These are phyloP conservation scores for Thymus quinquecostatus DNA, from an alignment of 257 asterid species.

Conservation along the genomic window DNA sequence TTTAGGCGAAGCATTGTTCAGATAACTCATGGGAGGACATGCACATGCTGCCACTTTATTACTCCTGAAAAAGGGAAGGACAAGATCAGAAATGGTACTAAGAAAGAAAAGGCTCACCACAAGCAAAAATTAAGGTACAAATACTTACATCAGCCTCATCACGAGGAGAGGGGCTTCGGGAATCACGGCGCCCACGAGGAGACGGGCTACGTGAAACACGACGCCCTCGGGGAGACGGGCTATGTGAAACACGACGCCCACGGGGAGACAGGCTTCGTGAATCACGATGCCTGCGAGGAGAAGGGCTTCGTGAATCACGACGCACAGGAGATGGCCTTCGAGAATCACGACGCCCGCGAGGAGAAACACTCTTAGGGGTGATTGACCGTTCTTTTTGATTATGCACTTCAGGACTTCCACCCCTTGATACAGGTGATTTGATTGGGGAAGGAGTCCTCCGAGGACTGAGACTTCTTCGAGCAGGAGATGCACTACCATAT, in stretches of 20 bases:
- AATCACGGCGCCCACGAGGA: slow-evolving; percentile 64
- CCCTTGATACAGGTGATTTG: slow-evolving; percentile 58
- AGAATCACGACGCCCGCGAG: slow-evolving; percentile 62
- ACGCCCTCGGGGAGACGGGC: slow-evolving; percentile 57
- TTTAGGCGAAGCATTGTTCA: slow-evolving; percentile 37
- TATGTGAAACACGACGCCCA: slow-evolving; percentile 59
- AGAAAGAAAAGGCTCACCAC: neutral
- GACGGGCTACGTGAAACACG: slow-evolving; percentile 78
- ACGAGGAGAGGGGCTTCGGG: slow-evolving; percentile 69
- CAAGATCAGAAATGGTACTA: slow-evolving; percentile 2
- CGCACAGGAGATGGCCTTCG: slow-evolving; percentile 67
- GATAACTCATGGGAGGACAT: slow-evolving; percentile 29
- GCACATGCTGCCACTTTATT: slow-evolving; percentile 30
- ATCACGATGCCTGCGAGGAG: slow-evolving; percentile 67
- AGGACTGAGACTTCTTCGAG: slow-evolving; percentile 71
- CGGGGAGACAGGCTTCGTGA: slow-evolving; percentile 71
- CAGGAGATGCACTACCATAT: slow-evolving; percentile 78
- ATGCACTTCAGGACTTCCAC: slow-evolving; percentile 63
- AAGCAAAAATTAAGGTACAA: neutral
- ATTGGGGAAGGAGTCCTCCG: slow-evolving; percentile 71
- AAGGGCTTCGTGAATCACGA: slow-evolving; percentile 35
- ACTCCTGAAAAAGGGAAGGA: slow-evolving; percentile 44
- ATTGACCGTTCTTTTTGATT: slow-evolving; percentile 53
- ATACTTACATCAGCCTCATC: slow-evolving; percentile 81
- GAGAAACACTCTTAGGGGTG: slow-evolving; percentile 76